Evolutionary conservation across 306 rosid species (phyloP), one percentile per base, ranked within the genome.

Genomic region (Quercus suber): DNA sequence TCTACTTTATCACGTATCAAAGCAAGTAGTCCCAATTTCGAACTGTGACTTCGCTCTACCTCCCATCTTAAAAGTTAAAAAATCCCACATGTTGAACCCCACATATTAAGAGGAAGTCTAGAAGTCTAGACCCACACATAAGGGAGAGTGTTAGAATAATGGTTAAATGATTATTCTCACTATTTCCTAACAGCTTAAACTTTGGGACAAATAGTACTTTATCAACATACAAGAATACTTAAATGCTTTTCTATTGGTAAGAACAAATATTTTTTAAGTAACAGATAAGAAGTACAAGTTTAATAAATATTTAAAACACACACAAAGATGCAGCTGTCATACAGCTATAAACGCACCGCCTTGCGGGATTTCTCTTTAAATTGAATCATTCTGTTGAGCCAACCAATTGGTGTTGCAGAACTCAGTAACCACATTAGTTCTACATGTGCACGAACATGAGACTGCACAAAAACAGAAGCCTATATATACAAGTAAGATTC

Each of bases 381-480:
- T 88, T 95, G 99, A 74, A 95, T 95, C 98, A 95, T 95, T 86
- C 82, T 89, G 82, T 92, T 87, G 60, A 95, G 89, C 99, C 99
- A 90, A 73, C 99, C 96, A 77, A 95, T 91, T 70, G 99, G 99
- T 20, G 98, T 85, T 25, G 89, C 87, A 77, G 97, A 90, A 82
- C 98, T 92, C 68, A 95, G 86, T 43, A 95, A 78, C 99, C 99
- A 95, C 99, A 95, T 92, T 88, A 95, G 78, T 80, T 95, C 99
- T 33, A 82, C 96, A 86, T 95, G 99, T 56, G 98, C 98, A 72
- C 90, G 97, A 65, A 95, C 99, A 84, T 92, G 99, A 81, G 99
- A 95, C 89, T 95, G 99, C 55, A 89, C 98, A 79, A 95, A 95
- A 61, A 95, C 94, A 78, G 98, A 92, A 51, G 98, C 99, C 99